Conservation (phyloP, 2,329 filamentous ascomycete species). For the Colletotrichum plurivorum region DNA sequence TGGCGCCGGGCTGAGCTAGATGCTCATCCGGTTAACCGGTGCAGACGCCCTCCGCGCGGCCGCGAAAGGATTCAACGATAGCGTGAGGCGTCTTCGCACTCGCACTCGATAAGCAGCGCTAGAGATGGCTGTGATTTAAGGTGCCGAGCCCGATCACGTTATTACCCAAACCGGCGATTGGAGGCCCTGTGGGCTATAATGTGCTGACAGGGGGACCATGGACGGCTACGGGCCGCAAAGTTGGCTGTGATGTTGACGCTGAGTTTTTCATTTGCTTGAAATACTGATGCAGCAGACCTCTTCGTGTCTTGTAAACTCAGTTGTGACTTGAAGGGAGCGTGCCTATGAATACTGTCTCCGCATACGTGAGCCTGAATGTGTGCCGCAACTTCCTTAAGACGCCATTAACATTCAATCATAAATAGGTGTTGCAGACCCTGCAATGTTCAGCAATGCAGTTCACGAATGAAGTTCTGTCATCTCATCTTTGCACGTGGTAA, state of each 20-base stretch:
- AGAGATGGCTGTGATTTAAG: not conserved
- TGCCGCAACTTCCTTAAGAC: not conserved
- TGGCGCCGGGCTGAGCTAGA: too few species aligned
- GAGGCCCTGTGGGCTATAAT: not conserved
- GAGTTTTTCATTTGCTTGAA: too few species aligned
- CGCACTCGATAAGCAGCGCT: not conserved
- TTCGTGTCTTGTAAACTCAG: too few species aligned
- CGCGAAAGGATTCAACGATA: not conserved
- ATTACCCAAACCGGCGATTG: not conserved
- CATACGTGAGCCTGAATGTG: too few species aligned
- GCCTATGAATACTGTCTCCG: too few species aligned
- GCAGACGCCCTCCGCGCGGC: not conserved
- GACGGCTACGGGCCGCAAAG: too few species aligned
- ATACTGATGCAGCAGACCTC: too few species aligned
- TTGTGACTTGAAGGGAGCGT: too few species aligned
- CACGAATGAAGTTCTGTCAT: constrained; percentile 9
- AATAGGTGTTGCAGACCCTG: not conserved
- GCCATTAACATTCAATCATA: not conserved
- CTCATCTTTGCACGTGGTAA: constrained; percentile 1
- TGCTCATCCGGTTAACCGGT: not conserved
- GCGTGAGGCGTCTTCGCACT: not conserved
- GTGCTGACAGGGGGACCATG: too few species aligned
- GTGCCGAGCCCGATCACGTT: not conserved
- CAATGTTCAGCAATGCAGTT: not conserved
- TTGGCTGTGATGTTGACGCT: too few species aligned